Percentiles rank a stretch among this genome's conserved stretches.
Evolutionary conservation across 148 eudicot species (phyloP).

Genomic region (Silene latifolia): DNA sequence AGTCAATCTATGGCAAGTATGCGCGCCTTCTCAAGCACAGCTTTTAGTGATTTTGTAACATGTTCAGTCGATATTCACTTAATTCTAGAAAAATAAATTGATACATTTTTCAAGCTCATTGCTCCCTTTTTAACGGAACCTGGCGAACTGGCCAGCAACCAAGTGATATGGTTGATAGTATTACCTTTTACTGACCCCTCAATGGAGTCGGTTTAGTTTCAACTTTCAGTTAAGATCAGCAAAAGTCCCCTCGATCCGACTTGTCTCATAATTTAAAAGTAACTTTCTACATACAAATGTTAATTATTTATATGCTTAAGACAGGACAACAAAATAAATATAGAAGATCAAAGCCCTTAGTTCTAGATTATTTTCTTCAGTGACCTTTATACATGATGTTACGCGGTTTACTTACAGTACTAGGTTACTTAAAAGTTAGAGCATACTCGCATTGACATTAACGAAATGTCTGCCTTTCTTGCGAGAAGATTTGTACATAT

Average conservation of each 20-base stretch:
- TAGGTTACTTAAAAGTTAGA: slow-evolving; percentile 10
- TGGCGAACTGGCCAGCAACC: no score
- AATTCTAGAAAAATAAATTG: neutral
- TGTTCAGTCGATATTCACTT: no score
- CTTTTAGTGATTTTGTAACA: no score
- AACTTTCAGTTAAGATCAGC: no score
- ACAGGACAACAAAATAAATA: neutral
- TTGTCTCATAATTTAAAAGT: no score
- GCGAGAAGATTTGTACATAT: neutral
- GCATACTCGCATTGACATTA: neutral
- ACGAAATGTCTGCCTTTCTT: neutral
- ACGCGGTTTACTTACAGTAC: neutral
- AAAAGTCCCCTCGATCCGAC: no score
- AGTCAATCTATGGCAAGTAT: neutral
- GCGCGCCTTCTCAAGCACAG: no score
- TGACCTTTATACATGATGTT: slow-evolving; percentile 2
- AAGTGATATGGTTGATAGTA: no score
- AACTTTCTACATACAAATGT: no score
- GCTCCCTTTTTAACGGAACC: neutral
- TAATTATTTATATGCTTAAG: no score
- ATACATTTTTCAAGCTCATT: neutral
- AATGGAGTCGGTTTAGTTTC: no score
- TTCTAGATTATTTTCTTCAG: neutral
- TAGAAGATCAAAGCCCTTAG: neutral
- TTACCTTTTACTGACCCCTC: no score